Conservation (phyloP, 495 filamentous ascomycete genomes). For the Hypoxylon rickii region DNA sequence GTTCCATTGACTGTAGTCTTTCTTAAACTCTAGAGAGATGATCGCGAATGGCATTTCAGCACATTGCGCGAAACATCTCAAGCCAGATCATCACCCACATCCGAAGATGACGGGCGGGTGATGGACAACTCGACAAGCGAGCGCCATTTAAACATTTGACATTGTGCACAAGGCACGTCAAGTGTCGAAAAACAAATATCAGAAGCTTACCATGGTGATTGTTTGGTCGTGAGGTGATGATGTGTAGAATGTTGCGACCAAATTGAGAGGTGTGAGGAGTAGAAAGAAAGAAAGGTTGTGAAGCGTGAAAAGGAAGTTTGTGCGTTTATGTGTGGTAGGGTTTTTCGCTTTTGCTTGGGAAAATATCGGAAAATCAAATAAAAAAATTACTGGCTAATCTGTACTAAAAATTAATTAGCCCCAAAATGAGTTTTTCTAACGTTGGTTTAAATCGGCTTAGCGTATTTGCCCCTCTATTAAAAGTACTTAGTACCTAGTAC, state of each 20-base stretch:
- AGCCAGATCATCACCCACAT: constrained; percentile 79
- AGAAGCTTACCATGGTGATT: constrained; percentile 54
- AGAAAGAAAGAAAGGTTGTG: constrained; percentile 30
- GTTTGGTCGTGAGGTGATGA: constrained; percentile 36
- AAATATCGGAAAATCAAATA: constrained; percentile 27
- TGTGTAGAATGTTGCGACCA: constrained; percentile 21
- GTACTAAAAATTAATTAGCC: too few species aligned
- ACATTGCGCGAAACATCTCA: constrained; percentile 61
- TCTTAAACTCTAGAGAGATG: constrained; percentile 89
- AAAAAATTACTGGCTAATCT: not conserved
- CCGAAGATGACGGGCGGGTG: constrained; percentile 56
- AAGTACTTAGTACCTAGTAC: not conserved
- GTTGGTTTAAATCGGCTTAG: constrained; percentile 8
- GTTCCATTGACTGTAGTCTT: constrained; percentile 79
- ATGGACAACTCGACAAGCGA: constrained; percentile 50
- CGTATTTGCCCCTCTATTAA: constrained; percentile 24
- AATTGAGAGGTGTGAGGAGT: constrained; percentile 31
- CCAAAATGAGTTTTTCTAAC: too few species aligned
- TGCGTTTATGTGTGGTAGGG: constrained; percentile 29
- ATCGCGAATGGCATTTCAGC: constrained; percentile 64
- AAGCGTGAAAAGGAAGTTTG: constrained; percentile 3
- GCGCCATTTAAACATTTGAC: constrained; percentile 29
- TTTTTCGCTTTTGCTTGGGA: constrained; percentile 29
- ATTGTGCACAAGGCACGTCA: constrained; percentile 29
- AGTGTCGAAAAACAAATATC: constrained; percentile 25